Evolutionary conservation across 306 rosid species (phyloP).

Genomic region (Quillaja saponaria): DNA sequence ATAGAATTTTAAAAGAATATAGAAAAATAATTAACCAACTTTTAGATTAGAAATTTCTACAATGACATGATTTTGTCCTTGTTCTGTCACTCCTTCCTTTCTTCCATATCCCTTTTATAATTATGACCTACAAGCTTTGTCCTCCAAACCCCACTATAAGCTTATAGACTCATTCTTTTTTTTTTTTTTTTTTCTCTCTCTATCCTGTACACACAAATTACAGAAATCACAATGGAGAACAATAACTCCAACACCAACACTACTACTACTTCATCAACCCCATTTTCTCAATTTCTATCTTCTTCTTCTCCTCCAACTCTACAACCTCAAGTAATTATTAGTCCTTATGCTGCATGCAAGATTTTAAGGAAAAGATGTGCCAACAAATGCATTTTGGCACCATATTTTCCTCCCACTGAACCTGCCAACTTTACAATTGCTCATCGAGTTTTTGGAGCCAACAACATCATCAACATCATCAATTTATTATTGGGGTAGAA

Average conservation of each 20-base stretch:
- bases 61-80: slow-evolving; percentile 8
- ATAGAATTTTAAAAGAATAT: slow-evolving; percentile 2
- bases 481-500: no score
- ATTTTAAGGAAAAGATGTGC: slow-evolving; percentile 56
- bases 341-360: slow-evolving; percentile 52
- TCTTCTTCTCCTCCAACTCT: slow-evolving; percentile 15
- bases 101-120: slow-evolving; percentile 15
- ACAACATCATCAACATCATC: slow-evolving; percentile 52
- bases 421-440: slow-evolving; percentile 58
- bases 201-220: not conserved
- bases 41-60: slow-evolving; percentile 4
- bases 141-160: not conserved
- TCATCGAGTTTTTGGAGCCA: slow-evolving; percentile 60
- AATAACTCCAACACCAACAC: slow-evolving; percentile 27
- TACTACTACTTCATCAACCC: slow-evolving; percentile 24
- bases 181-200: not conserved
- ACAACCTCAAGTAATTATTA: slow-evolving; percentile 1
- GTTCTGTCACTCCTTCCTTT: not conserved
- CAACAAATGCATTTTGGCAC: slow-evolving; percentile 52
- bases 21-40: slow-evolving; percentile 12
- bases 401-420: slow-evolving; percentile 59
- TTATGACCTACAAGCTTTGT: not conserved
- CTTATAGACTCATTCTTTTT: no score
- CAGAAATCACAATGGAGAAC: slow-evolving; percentile 18
- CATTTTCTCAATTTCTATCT: slow-evolving; percentile 27